phyloP scores from a whole-genome alignment of 306 rosid genomes.

The Delonix regia region DNA sequence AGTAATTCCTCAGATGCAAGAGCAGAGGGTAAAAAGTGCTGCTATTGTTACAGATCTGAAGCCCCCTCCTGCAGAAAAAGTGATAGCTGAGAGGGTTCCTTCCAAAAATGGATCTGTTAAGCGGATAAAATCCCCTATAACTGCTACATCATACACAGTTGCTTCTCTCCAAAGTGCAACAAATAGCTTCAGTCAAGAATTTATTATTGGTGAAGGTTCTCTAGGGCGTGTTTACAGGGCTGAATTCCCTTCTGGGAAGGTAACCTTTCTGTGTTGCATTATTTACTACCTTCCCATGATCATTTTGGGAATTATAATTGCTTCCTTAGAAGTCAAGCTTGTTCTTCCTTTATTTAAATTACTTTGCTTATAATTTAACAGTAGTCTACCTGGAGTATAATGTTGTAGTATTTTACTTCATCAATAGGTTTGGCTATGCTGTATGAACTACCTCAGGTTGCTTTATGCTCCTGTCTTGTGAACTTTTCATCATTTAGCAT shows the following conservation, averaged over 20 bases:
- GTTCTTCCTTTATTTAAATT: not conserved
- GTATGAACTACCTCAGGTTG: not conserved
- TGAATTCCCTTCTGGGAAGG: slow-evolving; percentile 92
- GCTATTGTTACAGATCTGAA: slow-evolving; percentile 69
- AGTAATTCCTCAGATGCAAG: slow-evolving; percentile 78
- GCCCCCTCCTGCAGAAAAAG: slow-evolving; percentile 83
- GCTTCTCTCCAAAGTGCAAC: slow-evolving; percentile 95
- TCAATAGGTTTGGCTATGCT: slow-evolving; percentile 6
- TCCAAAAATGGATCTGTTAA: slow-evolving; percentile 72
- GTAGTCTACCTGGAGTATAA: not conserved
- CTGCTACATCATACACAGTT: slow-evolving; percentile 85
- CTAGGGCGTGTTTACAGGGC: slow-evolving; percentile 97
- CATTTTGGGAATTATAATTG: slow-evolving; percentile 17
- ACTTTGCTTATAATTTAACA: not conserved
- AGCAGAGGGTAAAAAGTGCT: slow-evolving; percentile 70
- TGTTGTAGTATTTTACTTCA: not conserved
- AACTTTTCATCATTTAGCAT: not conserved
- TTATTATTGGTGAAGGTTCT: slow-evolving; percentile 94
- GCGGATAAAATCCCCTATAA: slow-evolving; percentile 87
- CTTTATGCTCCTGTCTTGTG: slow-evolving; percentile 1
- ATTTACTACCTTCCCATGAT: not conserved
- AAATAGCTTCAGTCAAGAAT: slow-evolving; percentile 95
- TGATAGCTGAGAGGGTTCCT: slow-evolving; percentile 62
- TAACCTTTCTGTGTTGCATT: slow-evolving; percentile 37
- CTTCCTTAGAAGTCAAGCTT: not conserved